These are phyloP conservation scores for Phaseolus coccineus DNA, from an alignment of 331 rosid species.

Conservation along the genomic window DNA sequence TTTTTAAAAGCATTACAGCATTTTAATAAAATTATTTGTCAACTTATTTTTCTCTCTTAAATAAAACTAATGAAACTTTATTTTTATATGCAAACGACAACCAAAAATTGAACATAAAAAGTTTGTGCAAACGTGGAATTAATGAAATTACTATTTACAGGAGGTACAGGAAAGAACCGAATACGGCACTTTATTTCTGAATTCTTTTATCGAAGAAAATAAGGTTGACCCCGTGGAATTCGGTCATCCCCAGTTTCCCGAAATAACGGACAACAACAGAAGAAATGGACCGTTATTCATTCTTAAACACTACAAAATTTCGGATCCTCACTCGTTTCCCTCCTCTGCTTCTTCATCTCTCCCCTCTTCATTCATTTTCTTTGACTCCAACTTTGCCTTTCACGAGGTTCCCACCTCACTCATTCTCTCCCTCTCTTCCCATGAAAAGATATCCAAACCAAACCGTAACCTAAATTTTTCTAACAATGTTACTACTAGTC, in stretches of 20 bases:
- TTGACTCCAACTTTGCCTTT: background rate
- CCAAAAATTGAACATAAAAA: no score
- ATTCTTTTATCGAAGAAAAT: background rate
- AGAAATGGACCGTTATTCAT: conserved; percentile 42
- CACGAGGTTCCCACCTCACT: conserved; percentile 20
- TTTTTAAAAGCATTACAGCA: no score
- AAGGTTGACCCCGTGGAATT: conserved; percentile 46
- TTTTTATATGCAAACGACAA: no score
- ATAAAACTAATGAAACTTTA: no score
- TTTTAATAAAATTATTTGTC: no score
- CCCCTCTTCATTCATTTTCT: conserved; percentile 28
- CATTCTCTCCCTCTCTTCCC: conserved; percentile 34
- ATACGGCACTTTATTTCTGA: background rate
- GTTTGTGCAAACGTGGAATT: no score
- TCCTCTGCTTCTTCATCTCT: conserved; percentile 43
- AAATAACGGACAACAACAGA: conserved; percentile 13
- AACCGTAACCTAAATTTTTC: background rate
- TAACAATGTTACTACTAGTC: conserved; percentile 13
- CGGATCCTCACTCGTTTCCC: conserved; percentile 59
- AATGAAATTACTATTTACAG: background rate
- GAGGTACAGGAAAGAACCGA: background rate
- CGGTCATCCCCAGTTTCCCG: conserved; percentile 48
- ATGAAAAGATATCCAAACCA: background rate
- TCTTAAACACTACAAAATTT: conserved; percentile 44
- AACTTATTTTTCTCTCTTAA: no score